Base-by-base conservation (phyloP, 495 filamentous ascomycete species). In the Acidiella bohemica region DNA sequence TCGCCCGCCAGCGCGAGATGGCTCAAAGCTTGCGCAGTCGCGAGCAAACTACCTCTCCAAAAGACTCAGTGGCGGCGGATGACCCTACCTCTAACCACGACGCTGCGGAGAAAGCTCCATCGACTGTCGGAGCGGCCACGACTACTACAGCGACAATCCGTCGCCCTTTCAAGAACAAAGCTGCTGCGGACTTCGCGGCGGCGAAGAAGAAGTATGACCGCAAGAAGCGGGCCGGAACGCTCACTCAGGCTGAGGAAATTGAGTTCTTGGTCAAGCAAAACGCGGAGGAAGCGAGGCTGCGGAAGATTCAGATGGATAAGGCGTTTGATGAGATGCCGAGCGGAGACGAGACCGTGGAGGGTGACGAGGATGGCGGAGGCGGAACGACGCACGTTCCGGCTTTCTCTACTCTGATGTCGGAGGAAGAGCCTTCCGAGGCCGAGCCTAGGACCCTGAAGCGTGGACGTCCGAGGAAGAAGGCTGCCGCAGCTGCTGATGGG, bases 171-270 rank as follows among this genome's bases (percentile, higher is more conserved):
- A n/a, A n/a, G n/a, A n/a, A n/a, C n/a, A n/a, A n/a, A n/a, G n/a
- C n/a, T n/a, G n/a, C n/a, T n/a, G n/a, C n/a, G n/a, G n/a, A 27
- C 4, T 42, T 35, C 18, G 40, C 40, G 8, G 36, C n/a, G 32
- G 8, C 20, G 1, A 34, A 36, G 30, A 22, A 19, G 18, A 17
- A 30, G 9, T 20, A 21, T 18, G 17, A 25, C 2, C 19, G 32
- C 5, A 42, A 42, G 32, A 34, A 25, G n/a, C 9, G 22, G n/a
- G 39, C 24, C 5, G 35, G 31, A 13, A 51, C 26, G 22, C 18
- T 38, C 28, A 23, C 14, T 11, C 21, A 31, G 2, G 24, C 35
- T 18, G 41, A 46, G 1, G 46, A 53, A 17, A 30, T 53, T n/a
- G 33, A 27, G 4, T 50, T 41, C 11, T 42, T 53, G 27, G 42